Evolutionary conservation across 768 basidiomycete genomes (phyloP).

Genomic region (Tubosaeta brunneosetosa): DNA sequence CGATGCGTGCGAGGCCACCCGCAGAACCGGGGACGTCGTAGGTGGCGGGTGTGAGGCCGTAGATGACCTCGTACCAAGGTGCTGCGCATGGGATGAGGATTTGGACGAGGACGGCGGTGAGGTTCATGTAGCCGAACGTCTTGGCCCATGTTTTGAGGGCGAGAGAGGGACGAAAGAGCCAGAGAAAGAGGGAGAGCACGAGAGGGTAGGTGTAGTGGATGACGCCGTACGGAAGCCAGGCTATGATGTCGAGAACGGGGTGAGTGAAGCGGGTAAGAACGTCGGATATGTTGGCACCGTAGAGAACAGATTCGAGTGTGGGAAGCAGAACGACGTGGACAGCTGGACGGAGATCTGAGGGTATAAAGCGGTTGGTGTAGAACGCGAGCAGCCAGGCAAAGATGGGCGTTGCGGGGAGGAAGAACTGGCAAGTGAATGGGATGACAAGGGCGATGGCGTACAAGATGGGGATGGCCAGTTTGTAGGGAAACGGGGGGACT

Average conservation of each 20-base stretch:
- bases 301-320: constrained; percentile 90
- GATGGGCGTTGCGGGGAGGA: constrained; percentile 82
- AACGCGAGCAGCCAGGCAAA: constrained; percentile 83
- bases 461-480: constrained; percentile 71
- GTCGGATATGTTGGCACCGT: constrained; percentile 97
- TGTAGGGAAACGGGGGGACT: constrained; percentile 62
- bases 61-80: constrained; percentile 97
- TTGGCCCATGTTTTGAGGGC: constrained; percentile 80
- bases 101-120: constrained; percentile 82
- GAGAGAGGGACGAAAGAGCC: constrained; percentile 83
- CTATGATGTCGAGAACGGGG: constrained; percentile 84
- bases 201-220: constrained; percentile 86
- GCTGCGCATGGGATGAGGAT: constrained; percentile 89
- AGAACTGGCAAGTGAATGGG: constrained; percentile 87
- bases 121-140: constrained; percentile 91
- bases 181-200: constrained; percentile 77
- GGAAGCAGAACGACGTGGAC: constrained; percentile 93
- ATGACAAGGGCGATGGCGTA: constrained; percentile 68
- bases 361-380: constrained; percentile 85
- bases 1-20: constrained; percentile 90
- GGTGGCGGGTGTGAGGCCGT: constrained; percentile 92
- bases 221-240: constrained; percentile 97
- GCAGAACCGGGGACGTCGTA: constrained; percentile 91
- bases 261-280: constrained; percentile 94
- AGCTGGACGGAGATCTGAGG: constrained; percentile 64